phyloP scores from a whole-genome alignment of 2,329 filamentous ascomycete species.

The Colletotrichum melonis region DNA sequence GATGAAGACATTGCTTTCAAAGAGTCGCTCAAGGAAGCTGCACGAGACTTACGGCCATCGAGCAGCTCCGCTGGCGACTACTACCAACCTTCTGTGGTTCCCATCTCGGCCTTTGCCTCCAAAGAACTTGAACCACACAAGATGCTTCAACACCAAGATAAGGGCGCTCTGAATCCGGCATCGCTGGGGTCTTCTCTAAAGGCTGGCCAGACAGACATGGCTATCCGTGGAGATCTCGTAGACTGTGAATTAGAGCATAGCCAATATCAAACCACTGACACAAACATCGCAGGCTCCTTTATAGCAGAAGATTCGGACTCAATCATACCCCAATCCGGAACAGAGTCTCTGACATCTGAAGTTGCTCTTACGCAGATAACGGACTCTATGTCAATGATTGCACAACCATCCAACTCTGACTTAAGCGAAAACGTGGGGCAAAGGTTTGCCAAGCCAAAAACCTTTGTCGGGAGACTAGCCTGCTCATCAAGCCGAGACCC shows the following conservation, averaged over 20 bases:
- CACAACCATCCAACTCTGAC: conserved; percentile 20
- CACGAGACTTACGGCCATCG: conserved; percentile 11
- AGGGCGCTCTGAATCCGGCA: neutral
- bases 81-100: neutral
- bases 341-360: neutral
- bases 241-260: neutral
- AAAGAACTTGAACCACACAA: conserved; percentile 1
- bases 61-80: neutral
- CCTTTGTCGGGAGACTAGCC: conserved; percentile 30
- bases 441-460: conserved; percentile 32
- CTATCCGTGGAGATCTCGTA: neutral
- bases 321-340: neutral
- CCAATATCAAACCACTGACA: neutral
- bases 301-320: neutral
- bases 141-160: neutral
- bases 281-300: neutral
- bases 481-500: neutral
- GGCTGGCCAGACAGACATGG: neutral
- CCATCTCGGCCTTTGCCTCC: neutral
- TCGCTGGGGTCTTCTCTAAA: neutral
- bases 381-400: conserved; percentile 11
- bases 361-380: conserved; percentile 6
- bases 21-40: conserved; percentile 23
- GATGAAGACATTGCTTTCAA: neutral
- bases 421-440: neutral